Evolutionary conservation across 805 yeast genomes (phyloP), one percentile per base, ranked within the genome.

Genomic region (Zygosaccharomyces bailii): DNA sequence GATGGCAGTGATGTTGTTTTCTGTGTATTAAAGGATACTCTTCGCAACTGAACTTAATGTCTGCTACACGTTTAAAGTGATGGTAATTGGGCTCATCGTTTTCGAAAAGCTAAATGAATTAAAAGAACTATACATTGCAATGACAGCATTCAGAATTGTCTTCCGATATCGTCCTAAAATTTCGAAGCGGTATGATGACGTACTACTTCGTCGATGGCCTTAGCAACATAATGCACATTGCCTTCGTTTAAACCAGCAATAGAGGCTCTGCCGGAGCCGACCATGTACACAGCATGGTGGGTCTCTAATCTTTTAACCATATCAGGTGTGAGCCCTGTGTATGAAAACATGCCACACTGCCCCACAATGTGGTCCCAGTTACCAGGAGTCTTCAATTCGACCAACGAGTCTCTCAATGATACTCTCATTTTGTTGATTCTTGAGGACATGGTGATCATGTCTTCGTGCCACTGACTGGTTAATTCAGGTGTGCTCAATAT

Each of bases 291-390:
- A 24, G 82, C 96, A 65, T 83, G 95, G 55, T 82, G 78, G 46
- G 75, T 63, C 58, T 87, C 95, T 50, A 90, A 74, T 53, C 85
- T 75, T 41, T 74, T 76, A 44, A 85, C 96, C 79, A 87, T 91
- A 24, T 78, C 83, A 21, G 84, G 71, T 4, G 76, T 68, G 56
- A 91, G 75, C 1, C 96, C 99, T 23, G 98, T 91, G 71, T 82
- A 91, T 27, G 96, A 88, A 66, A 91, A 91, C 98, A 91, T 91
- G 57, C 99, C 99, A 50, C 86, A 84, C 73, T 93, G 99, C 52
- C 74, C 73, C 37, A 81, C 83, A 59, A 91, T 86, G 69, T 91
- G 98, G 54, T 80, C 84, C 98, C 98, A 91, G 57, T 73, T 78
- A 38, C 96, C 96, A 23, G 96, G 96, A 18, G 98, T 88, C 17